phyloP scores from a whole-genome alignment of 257 asterid genomes.

The Marsdenia floribunda region DNA sequence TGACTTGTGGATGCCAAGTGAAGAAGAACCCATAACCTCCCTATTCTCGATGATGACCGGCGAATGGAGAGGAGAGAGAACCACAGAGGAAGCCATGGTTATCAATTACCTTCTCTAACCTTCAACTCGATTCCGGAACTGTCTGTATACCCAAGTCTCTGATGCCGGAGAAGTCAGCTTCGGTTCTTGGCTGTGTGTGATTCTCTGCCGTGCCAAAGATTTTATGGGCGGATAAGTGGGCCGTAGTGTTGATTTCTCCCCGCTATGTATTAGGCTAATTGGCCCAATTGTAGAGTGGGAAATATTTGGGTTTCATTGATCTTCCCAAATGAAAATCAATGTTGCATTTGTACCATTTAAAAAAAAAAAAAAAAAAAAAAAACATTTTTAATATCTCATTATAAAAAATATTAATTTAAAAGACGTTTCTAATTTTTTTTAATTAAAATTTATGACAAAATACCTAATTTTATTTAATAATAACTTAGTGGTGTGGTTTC shows the following conservation, averaged over 20 bases:
- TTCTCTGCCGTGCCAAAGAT: not conserved
- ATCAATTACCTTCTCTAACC: not conserved
- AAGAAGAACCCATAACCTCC: constrained; percentile 24
- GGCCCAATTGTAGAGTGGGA: not conserved
- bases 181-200: not conserved
- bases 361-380: no score
- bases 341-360: no score
- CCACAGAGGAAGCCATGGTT: constrained; percentile 51
- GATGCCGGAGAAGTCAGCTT: constrained; percentile 1
- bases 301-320: accelerated
- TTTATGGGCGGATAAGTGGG: not conserved
- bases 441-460: no score
- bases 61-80: constrained; percentile 49
- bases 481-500: no score
- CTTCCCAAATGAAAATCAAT: not conserved
- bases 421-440: no score
- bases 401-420: no score
- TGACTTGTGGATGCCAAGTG: constrained; percentile 22
- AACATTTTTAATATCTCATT: no score
- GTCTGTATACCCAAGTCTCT: not conserved
- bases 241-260: not conserved
- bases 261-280: no score
- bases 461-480: no score
- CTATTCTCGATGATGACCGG: constrained; percentile 31
- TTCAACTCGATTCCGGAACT: not conserved